Percentiles rank a stretch among this genome's conserved stretches.
Conservation (phyloP, 2,329 filamentous ascomycete species). For the Coccinonectria pachysandricola region DNA sequence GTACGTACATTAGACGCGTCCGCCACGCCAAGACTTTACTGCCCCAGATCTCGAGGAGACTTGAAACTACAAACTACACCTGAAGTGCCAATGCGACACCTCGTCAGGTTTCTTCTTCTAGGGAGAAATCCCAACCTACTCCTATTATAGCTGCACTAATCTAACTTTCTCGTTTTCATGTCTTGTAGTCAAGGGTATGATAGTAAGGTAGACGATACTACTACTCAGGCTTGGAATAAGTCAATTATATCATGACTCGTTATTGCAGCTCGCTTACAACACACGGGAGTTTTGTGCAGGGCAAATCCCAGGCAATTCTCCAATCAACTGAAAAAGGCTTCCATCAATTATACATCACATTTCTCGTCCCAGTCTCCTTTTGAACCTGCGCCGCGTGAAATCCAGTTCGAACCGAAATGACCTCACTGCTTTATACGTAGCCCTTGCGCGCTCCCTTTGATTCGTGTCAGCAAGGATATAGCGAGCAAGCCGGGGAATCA, state of each 20-base stretch:
- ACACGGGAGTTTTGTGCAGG: conserved; percentile 6
- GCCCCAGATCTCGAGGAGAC: not conserved
- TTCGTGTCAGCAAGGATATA: conserved; percentile 6
- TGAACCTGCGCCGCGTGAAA: conserved; percentile 23
- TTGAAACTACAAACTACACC: not conserved
- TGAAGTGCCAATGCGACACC: too few species aligned
- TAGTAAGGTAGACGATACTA: too few species aligned
- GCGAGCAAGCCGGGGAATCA: not conserved
- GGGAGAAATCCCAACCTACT: too few species aligned
- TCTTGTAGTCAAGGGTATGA: too few species aligned
- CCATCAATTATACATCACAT: conserved; percentile 21
- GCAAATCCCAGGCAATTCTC: conserved; percentile 6
- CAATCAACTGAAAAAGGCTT: conserved; percentile 10
- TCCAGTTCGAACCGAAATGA: conserved; percentile 13
- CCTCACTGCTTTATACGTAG: conserved; percentile 44
- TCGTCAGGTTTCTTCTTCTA: too few species aligned
- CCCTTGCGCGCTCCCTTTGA: conserved; percentile 54
- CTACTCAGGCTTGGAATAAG: too few species aligned
- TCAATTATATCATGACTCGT: too few species aligned
- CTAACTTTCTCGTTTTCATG: too few species aligned
- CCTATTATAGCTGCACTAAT: too few species aligned
- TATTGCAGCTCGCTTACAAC: too few species aligned
- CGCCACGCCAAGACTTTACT: conserved; percentile 2
- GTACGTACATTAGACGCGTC: too few species aligned
- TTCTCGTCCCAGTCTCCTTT: conserved; percentile 18